Evolutionary conservation across 2,329 filamentous ascomycete species (phyloP), one percentile per base, ranked within the genome.

Genomic region (Trichoderma koningii): DNA sequence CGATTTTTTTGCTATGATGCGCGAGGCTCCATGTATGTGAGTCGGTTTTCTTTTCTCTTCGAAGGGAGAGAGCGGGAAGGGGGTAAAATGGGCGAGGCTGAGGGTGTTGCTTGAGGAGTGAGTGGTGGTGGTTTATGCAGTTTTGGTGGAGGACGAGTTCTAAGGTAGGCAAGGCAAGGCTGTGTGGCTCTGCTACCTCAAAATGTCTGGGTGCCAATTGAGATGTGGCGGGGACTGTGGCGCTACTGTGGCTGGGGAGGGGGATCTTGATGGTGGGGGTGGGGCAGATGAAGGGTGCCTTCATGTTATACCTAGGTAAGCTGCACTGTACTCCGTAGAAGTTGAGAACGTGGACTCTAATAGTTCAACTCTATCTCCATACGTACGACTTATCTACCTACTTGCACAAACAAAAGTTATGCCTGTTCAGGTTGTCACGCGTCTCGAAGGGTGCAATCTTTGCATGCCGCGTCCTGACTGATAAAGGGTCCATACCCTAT

Each of bases 1-100:
- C 41, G 65, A 34, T 34, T 34, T 50, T 34, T 34, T 50, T 67
- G 51, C 28, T 64, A 63, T 63, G 59, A 50, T 38, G 21, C 23
- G 19, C 51, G 15, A 26, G 23, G 26, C 56, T 51, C 63, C 63
- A 65, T 66, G 21, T 56, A 62, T 62, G 26, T 23, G 21, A 23
- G 21, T 23, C 21, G 21, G 21, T 23, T 23, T 23, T 2, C 3
- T 23, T 23, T 23, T 23, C 21, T 23, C 21, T 23, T 23, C 21
- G 21, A 23, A 23, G 26, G 30, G 19, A 7, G 28, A 6, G 48
- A 28, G 23, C 28, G 5, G 23, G 21, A 23, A 3, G 21, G 3
- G 21, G 21, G 21, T 23, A 23, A 2, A 23, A 4, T 15, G 23
- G 26, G 26, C 5, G 48, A 52, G 50, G 50, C 50, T 55, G 34